Percentiles rank a stretch among this genome's conserved stretches.
Evolutionary conservation across 768 basidiomycete species (phyloP).

Genomic region (Boletus subparvulus): DNA sequence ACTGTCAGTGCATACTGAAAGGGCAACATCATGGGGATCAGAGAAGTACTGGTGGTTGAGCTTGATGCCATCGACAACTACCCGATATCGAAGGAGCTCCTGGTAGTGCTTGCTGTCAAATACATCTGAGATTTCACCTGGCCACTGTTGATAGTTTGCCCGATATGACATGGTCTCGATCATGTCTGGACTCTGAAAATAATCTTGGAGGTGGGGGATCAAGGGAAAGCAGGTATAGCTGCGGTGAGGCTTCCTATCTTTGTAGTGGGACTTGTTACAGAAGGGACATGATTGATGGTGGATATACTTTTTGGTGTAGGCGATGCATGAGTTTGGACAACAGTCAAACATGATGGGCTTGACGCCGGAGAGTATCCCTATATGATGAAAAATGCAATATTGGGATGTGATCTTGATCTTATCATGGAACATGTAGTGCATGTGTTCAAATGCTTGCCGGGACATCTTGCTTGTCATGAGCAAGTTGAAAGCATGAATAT

Average conservation of each 20-base stretch:
- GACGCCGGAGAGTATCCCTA: neutral
- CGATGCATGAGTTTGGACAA: neutral
- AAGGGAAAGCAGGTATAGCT: neutral
- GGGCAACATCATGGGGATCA: slow-evolving; percentile 40
- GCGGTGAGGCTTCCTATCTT: neutral
- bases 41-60: slow-evolving; percentile 37
- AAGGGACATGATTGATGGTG: neutral
- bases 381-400: neutral
- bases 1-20: slow-evolving; percentile 44
- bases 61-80: slow-evolving; percentile 28
- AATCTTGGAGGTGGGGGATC: neutral
- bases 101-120: slow-evolving; percentile 38
- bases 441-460: neutral
- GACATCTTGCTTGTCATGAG: neutral
- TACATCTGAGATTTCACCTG: slow-evolving; percentile 23
- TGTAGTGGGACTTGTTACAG: too few species aligned
- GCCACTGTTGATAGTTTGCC: neutral
- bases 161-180: neutral
- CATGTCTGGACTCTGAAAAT: neutral
- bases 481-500: too few species aligned
- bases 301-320: neutral
- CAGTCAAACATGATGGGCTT: neutral
- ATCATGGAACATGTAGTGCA: neutral
- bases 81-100: slow-evolving; percentile 17
- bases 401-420: neutral